Evolutionary conservation across 257 asterid genomes (phyloP), one percentile per base, ranked within the genome.

Genomic region (Rhazya stricta): DNA sequence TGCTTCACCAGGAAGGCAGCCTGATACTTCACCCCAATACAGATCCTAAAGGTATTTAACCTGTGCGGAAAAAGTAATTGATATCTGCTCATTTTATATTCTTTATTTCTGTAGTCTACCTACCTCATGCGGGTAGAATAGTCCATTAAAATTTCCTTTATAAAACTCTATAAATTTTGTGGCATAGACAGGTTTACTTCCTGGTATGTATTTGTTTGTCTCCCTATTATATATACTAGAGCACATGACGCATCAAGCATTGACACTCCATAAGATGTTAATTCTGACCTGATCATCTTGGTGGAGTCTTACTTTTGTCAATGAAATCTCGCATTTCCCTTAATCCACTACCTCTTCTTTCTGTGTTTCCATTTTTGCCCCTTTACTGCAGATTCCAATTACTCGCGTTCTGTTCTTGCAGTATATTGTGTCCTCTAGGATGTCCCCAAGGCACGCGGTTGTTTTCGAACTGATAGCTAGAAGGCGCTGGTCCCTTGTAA

Each of bases 1-100:
- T 75, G 93, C 91, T 60, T 73, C 82, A 87, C 91, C 92, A 7
- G 88, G 75, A 80, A 89, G 81, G 60, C 95, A 89, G 77, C 88
- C 88, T 50, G 95, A 86, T 80, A 32, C 95, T n/a, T 88, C 89
- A 6, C 81, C 83, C 21, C 65, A 71, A 9, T 23, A 18, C 13
- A 46, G 75, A 53, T 21, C 42, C 45, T 71, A 39, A 71, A 51
- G 48, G 37, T 48, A 70, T 10, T 69, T 46, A 27, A 32, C 29
- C 25, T 16, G n/a, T 15, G 8, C 19, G 29, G 27, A 51, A 48
- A 9, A 16, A 32, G 27, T 66, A 37, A 21, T 21, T 37, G 29
- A 37, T 66, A 37, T 18, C 27, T 36, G 48, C 48, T 36, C 30
- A 19, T 19, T 19, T 34, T n/a, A 9, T 39, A 37, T 37, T 34